Conservation (phyloP, 2,329 filamentous ascomycete genomes). For the Alternaria sp. region DNA sequence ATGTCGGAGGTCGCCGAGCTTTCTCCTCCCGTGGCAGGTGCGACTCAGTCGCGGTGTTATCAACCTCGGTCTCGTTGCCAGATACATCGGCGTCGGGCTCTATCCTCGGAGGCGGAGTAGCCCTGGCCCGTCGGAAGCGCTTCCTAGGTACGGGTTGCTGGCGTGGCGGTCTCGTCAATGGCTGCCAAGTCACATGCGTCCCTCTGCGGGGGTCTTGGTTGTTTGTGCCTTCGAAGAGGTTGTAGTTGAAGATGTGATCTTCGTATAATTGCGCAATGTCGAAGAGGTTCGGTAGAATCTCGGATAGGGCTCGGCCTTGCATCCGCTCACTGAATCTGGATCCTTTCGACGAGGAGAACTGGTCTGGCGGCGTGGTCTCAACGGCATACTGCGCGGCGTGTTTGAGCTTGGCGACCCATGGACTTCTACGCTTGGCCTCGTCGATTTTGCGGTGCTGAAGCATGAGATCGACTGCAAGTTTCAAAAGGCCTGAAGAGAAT, state of each 20-base stretch:
- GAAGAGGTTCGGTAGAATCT: slow-evolving; percentile 38
- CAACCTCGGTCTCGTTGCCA: slow-evolving; percentile 31
- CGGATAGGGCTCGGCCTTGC: slow-evolving; percentile 32
- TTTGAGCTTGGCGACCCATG: slow-evolving; percentile 35
- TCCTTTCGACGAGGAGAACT: slow-evolving; percentile 37
- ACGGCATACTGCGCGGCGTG: slow-evolving; percentile 28
- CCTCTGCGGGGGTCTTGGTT: slow-evolving; percentile 27
- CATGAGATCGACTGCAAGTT: slow-evolving; percentile 38
- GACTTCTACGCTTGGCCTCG: slow-evolving; percentile 26
- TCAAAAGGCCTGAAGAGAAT: slow-evolving; percentile 28
- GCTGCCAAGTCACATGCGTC: slow-evolving; percentile 31
- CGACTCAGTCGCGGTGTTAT: slow-evolving; percentile 15
- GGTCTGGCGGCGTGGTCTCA: slow-evolving; percentile 25
- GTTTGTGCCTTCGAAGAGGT: slow-evolving; percentile 30
- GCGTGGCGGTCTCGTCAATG: slow-evolving; percentile 25
- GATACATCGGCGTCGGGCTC: slow-evolving; percentile 12
- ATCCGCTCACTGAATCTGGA: slow-evolving; percentile 30
- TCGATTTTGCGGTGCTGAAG: slow-evolving; percentile 36
- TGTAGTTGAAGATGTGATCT: slow-evolving; percentile 34
- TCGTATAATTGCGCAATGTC: slow-evolving; percentile 37
- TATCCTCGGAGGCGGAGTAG: background rate
- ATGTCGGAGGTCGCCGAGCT: background rate
- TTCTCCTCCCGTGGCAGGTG: background rate
- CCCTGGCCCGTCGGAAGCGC: slow-evolving; percentile 14
- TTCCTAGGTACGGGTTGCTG: slow-evolving; percentile 11